Evolutionary conservation across 257 asterid genomes (phyloP).

Genomic region (Rubia yunnanensis): DNA sequence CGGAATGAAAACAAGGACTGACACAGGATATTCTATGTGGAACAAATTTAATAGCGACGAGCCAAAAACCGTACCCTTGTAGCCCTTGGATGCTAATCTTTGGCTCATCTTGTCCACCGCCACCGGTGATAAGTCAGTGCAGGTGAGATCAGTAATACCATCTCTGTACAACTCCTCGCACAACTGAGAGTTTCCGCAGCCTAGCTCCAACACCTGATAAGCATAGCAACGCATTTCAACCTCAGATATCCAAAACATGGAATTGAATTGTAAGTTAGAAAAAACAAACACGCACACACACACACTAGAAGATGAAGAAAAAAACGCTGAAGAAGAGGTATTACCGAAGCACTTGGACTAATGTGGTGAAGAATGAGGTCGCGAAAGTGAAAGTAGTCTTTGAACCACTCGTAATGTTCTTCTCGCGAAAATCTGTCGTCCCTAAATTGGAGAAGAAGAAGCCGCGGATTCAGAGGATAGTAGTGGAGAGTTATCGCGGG

Average conservation of each 20-base stretch:
- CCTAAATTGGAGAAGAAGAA: conserved; percentile 31
- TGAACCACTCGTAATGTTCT: conserved; percentile 97
- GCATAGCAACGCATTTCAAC: not conserved
- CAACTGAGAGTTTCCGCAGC: conserved; percentile 93
- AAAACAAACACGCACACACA: not conserved
- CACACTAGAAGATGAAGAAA: not conserved
- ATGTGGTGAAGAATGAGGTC: conserved; percentile 59
- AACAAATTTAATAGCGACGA: not conserved
- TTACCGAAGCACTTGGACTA: conserved; percentile 55
- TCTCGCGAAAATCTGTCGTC: conserved; percentile 74
- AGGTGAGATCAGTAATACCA: conserved; percentile 71
- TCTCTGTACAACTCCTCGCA: conserved; percentile 69
- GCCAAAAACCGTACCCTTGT: conserved; percentile 31
- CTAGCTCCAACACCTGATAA: conserved; percentile 78
- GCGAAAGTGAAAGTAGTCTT: conserved; percentile 76
- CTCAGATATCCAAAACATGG: not conserved
- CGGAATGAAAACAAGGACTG: not conserved
- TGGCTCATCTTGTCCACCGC: conserved; percentile 82
- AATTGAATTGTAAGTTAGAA: not conserved
- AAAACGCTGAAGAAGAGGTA: conserved; percentile 2
- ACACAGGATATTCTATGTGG: not conserved
- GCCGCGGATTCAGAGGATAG: not conserved
- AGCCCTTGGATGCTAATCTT: conserved; percentile 66
- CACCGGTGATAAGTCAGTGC: conserved; percentile 83
- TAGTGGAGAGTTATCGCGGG: not conserved